Evolutionary conservation across 176 grass and related monocot species (phyloP).

Genomic region (Aegilops sharonensis): DNA sequence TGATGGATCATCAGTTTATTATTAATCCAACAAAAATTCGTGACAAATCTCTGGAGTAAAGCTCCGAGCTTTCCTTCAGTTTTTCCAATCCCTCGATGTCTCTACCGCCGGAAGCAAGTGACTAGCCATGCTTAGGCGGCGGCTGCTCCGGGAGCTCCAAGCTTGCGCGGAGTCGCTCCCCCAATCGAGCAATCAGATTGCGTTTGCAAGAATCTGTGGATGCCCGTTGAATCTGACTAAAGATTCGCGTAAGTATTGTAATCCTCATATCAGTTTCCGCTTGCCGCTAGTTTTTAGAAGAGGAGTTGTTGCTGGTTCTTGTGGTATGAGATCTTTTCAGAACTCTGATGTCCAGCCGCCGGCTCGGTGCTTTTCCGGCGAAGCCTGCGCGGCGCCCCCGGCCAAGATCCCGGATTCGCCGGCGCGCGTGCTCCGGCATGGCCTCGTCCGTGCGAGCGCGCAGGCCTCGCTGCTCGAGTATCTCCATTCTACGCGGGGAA

Average conservation of each 20-base stretch:
- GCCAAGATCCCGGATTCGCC: neutral
- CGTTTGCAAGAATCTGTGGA: conserved; percentile 21
- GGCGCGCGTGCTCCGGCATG: neutral
- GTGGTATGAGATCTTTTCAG: neutral
- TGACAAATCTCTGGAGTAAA: conserved; percentile 8
- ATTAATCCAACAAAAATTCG: neutral
- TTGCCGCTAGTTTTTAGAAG: neutral
- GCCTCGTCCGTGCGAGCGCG: conserved; percentile 17
- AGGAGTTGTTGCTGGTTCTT: neutral
- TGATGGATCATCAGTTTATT: neutral
- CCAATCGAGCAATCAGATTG: conserved; percentile 12
- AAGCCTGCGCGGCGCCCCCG: neutral
- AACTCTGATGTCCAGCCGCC: neutral
- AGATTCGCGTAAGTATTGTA: neutral
- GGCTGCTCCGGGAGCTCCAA: conserved; percentile 6
- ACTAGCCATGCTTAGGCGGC: conserved; percentile 29
- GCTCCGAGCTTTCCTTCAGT: neutral
- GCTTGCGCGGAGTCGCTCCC: conserved; percentile 15
- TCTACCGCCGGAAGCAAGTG: neutral
- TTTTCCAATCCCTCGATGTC: neutral
- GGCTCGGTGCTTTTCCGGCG: neutral
- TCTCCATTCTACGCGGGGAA: conserved; percentile 39
- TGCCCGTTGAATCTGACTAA: conserved; percentile 6
- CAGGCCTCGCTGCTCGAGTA: conserved; percentile 50
- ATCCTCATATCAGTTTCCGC: neutral